Conservation (phyloP, 345 rosid species). For the Salix caprea region DNA sequence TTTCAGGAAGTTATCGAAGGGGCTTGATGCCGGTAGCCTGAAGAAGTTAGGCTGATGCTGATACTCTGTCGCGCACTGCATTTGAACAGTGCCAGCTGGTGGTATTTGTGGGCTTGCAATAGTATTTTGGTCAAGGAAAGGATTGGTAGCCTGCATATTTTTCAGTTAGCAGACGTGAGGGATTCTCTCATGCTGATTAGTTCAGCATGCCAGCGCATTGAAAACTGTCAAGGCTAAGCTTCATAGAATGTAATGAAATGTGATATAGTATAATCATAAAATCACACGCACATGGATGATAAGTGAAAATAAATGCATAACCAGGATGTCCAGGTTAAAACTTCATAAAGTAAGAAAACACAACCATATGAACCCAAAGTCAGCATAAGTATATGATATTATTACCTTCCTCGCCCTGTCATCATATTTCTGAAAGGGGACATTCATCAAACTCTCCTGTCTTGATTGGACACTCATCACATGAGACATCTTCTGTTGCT, state of each 20-base stretch:
- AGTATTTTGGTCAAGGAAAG: constrained; percentile 36
- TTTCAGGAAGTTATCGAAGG: constrained; percentile 66
- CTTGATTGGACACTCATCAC: constrained; percentile 53
- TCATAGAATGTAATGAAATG: neutral
- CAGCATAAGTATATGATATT: constrained; percentile 20
- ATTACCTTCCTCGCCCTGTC: constrained; percentile 28
- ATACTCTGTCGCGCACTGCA: constrained; percentile 39
- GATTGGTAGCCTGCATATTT: constrained; percentile 52
- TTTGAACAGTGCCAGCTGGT: constrained; percentile 9
- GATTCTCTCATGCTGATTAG: neutral
- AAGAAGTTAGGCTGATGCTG: constrained; percentile 39
- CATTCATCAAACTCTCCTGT: constrained; percentile 45
- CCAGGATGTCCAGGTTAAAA: neutral
- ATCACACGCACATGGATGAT: neutral
- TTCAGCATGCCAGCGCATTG: neutral
- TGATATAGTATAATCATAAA: neutral
- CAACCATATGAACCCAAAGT: constrained; percentile 17
- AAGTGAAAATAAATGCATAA: neutral
- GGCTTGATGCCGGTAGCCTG: constrained; percentile 58
- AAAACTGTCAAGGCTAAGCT: neutral
- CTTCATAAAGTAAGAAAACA: neutral
- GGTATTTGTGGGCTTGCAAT: constrained; percentile 20
- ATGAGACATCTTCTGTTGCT: constrained; percentile 76
- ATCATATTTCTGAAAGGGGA: constrained; percentile 27
- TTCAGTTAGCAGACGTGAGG: constrained; percentile 1